Conservation (phyloP, 2,329 filamentous ascomycete genomes). For the Leptographium procerum region DNA sequence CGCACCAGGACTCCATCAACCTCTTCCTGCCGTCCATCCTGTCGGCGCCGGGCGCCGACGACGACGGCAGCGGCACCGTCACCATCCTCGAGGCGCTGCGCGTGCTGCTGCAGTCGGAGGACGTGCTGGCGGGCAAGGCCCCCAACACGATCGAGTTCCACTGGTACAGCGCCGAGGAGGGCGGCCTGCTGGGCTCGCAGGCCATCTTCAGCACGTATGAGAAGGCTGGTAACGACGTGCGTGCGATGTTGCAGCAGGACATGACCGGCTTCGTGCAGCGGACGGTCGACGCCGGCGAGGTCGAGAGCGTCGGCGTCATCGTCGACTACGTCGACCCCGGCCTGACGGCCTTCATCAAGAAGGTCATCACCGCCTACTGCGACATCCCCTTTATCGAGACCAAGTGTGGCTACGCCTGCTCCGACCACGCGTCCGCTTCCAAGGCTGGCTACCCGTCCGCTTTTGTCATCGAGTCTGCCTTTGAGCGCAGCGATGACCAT, state of each 20-base stretch:
- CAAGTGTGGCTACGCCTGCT: slow-evolving; percentile 47
- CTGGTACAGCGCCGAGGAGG: slow-evolving; percentile 90
- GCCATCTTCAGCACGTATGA: slow-evolving; percentile 80
- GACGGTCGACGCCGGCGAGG: slow-evolving; percentile 69
- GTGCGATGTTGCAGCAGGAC: slow-evolving; percentile 96
- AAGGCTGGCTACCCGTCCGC: slow-evolving; percentile 55
- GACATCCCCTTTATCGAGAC: slow-evolving; percentile 49
- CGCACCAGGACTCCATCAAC: slow-evolving; percentile 93
- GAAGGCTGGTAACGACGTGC: slow-evolving; percentile 60
- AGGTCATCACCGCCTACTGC: slow-evolving; percentile 78
- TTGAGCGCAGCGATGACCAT: slow-evolving; percentile 51
- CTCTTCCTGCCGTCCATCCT: slow-evolving; percentile 76
- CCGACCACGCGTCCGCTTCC: slow-evolving; percentile 57
- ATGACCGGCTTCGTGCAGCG: slow-evolving; percentile 88
- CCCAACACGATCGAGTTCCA: slow-evolving; percentile 91
- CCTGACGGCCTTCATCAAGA: slow-evolving; percentile 83
- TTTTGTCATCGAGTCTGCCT: slow-evolving; percentile 51
- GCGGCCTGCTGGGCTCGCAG: slow-evolving; percentile 75
- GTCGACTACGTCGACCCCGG: slow-evolving; percentile 78
- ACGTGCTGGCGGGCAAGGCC: slow-evolving; percentile 58
- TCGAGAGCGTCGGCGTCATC: slow-evolving; percentile 84
- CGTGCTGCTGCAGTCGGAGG: slow-evolving; percentile 62
- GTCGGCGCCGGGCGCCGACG: slow-evolving; percentile 84
- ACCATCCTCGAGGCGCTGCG: slow-evolving; percentile 89
- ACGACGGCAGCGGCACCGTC: slow-evolving; percentile 85